Percentiles rank a stretch among this genome's conserved stretches.
These are phyloP conservation scores for Beverwykella pulmonaria DNA, from an alignment of 495 filamentous ascomycete species.

Conservation along the genomic window DNA sequence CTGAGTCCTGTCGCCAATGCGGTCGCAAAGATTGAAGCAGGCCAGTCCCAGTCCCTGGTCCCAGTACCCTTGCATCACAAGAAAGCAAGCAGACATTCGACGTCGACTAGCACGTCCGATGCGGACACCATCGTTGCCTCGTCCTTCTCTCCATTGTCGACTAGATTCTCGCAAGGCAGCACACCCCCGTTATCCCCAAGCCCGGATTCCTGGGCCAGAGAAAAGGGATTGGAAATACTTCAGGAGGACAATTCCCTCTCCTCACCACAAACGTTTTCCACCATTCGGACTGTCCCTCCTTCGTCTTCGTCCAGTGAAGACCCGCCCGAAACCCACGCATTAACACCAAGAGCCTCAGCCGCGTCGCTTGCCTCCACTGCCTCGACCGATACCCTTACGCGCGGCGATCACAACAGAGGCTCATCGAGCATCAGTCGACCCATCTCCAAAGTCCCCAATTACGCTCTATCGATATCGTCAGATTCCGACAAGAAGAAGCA, in stretches of 20 bases:
- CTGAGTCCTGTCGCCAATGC: constrained; percentile 35
- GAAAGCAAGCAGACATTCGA: constrained; percentile 34
- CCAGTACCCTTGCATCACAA: constrained; percentile 39
- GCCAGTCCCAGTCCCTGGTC: constrained; percentile 36
- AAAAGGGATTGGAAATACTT: constrained; percentile 33
- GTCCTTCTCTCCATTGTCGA: constrained; percentile 34
- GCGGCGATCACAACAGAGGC: constrained; percentile 21
- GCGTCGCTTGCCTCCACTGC: constrained; percentile 41
- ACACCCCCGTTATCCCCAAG: constrained; percentile 38
- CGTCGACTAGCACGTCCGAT: constrained; percentile 40
- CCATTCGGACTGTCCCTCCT: constrained; percentile 40
- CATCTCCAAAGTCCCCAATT: constrained; percentile 20
- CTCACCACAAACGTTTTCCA: constrained; percentile 14
- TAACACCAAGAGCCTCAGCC: constrained; percentile 39
- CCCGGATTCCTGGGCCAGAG: constrained; percentile 5
- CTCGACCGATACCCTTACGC: constrained; percentile 34
- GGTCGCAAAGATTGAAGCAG: constrained; percentile 33
- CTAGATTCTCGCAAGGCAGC: constrained; percentile 38
- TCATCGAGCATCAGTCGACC: constrained; percentile 25
- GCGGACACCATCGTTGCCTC: constrained; percentile 35
- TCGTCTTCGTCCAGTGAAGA: constrained; percentile 28
- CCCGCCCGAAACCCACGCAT: constrained; percentile 29
- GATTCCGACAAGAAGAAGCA: constrained; percentile 34
- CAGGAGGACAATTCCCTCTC: constrained; percentile 11
- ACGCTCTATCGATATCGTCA: constrained; percentile 29